phyloP scores from a whole-genome alignment of 192 early-diverging fungal genomes.

The Dimargaris cristalligena region DNA sequence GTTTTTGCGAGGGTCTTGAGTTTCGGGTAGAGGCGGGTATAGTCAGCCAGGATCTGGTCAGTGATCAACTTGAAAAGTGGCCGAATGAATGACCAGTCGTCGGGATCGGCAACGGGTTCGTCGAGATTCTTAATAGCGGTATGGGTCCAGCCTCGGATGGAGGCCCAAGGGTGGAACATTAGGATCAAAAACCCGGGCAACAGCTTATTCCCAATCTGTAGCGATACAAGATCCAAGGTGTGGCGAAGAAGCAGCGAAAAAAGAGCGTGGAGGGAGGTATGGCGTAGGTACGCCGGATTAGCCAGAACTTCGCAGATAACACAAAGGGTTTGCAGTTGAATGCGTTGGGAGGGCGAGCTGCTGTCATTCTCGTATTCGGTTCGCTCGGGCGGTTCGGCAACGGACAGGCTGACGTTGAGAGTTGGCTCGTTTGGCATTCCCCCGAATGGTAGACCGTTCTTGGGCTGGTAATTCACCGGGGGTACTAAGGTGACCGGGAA shows the following conservation, averaged over 20 bases:
- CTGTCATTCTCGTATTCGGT: background rate
- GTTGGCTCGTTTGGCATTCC: too few species aligned
- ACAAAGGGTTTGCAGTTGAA: background rate
- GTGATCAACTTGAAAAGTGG: background rate
- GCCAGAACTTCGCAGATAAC: conserved; percentile 2
- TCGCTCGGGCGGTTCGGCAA: background rate
- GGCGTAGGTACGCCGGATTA: background rate
- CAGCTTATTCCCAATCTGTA: background rate
- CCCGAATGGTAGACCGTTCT: background rate
- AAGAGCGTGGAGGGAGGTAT: background rate
- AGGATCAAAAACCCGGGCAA: background rate
- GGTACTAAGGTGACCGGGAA: too few species aligned
- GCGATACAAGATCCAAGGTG: background rate
- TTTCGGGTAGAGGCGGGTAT: too few species aligned
- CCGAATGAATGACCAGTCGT: background rate
- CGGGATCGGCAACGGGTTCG: background rate
- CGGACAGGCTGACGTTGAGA: background rate
- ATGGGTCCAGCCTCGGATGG: background rate
- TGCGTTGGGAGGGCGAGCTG: background rate
- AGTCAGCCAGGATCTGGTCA: too few species aligned
- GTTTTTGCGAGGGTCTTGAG: too few species aligned
- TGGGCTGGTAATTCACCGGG: background rate
- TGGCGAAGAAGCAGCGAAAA: background rate
- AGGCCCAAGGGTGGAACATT: background rate
- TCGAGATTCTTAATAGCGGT: background rate